Base-by-base conservation (phyloP, 2,329 filamentous ascomycete genomes). In the Plectosphaerella plurivora region DNA sequence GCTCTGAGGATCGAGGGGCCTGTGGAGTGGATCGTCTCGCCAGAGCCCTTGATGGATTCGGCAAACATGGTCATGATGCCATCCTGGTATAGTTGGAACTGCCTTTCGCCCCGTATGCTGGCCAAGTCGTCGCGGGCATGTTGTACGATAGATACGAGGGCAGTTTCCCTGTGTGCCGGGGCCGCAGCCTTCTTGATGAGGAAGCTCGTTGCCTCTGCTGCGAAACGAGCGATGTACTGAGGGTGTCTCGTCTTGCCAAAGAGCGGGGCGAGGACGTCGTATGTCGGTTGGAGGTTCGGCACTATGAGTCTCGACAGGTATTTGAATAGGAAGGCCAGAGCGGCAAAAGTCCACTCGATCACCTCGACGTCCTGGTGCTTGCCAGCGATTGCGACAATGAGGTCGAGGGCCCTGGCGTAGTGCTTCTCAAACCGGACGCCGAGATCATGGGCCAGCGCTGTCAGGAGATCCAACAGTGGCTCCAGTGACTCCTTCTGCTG, bases 281-380 rank as follows among this genome's bases (percentile, higher is more conserved):
- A 92, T 2, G 95, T 86, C 46, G 93, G 91, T 56, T 89, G 79
- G 57, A 99, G 72, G 64, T 99, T 89, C 4, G 91, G 87, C 0
- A 94, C 88, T 20, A 99, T 72, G 1, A 97, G 79, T 57, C 90
- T 86, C 2, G 91, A 95, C 5, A 99, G 81, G 65, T 97, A 97
- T 67, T 99, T 99, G 81, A 99, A 97, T 41, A 97, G 77, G 77
- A 95, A 99, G 45, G 94, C 91, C 52, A 99, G 77, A 60, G 90
- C 92, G 12, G 87, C 91, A 71, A 99, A 99, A 49, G 90, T 93
- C 92, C 93, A 97, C 72, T 99, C 94, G 49, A 97, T 89, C n/a
- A 95, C 91, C 57, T 92, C 89, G 24, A 89, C 86, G 63, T 89
- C 87, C 52, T 88, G 79, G 50, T 89, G 84, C 61, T 84, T 88